Base-by-base conservation (phyloP, 306 rosid genomes). In the Leucaena leucocephala region DNA sequence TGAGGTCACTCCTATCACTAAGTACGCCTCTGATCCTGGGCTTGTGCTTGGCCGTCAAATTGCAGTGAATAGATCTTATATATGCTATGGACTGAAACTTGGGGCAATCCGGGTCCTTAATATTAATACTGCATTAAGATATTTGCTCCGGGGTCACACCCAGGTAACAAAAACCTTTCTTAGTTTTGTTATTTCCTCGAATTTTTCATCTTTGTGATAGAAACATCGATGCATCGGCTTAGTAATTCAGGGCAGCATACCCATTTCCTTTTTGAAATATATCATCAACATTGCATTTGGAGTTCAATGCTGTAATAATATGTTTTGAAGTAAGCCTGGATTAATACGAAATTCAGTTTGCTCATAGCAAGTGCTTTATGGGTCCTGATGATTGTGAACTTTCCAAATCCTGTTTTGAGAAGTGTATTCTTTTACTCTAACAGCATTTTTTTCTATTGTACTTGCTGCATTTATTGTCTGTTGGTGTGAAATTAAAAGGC, bases 61-160 rank as follows among this genome's bases (percentile, higher is more conserved):
- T 65, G 95, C 95, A 0, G 92, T 90, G 34, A 90, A 90, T 59
- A 87, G 84, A 69, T 88, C 95, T 78, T 90, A 90, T 46, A 90
- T 90, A 17, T 88, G 95, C 82, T 90, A 90, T 84, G 95, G 95
- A 52, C 90, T 90, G 64, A 88, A 88, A 71, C 86, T 84, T 11
- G 95, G 95, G 66, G 88, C 90, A 42, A 90, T 90, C 57, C 74
- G 95, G 49, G 91, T 90, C 45, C 92, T 90, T 80, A 89, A 90
- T 61, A 90, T 90, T 62, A 87, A 88, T 43, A 90, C 92, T 71
- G 92, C 92, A 9, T 49, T 85, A 65, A 85, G 94, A 86, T 82
- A 90, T 66, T 84, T 90, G 88, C 92, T 90, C 70, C 84, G 89
- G n/a, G 94, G 94, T 81, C 94, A 90, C 82, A 90, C 83, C 54